Evolutionary conservation across 139 green algal genomes (phyloP), one percentile per base, ranked within the genome.

Genomic region (Asterochloris sp.): DNA sequence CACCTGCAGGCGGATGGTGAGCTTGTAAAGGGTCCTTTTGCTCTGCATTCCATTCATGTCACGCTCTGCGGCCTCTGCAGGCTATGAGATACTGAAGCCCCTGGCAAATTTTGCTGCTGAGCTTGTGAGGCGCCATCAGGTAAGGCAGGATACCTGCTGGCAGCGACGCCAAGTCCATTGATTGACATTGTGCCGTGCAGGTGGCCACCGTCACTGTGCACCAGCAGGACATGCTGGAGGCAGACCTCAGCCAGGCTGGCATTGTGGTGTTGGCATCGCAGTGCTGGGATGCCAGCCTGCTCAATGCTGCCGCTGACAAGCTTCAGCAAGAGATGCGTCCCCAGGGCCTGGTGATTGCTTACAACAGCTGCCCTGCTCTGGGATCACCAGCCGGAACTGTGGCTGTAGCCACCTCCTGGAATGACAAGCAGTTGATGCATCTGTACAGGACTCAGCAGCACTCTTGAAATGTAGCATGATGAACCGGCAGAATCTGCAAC

Each of bases 261-360:
- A 64, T 74, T 63, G 24, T 82, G 63, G 69, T 74, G 78, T 29
- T 82, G 62, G 15, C 78, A 75, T 80, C 76, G 9, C 68, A 69
- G 21, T 80, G 76, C 76, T 80, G 76, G 76, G 76, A 80, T 47
- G n/a, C 14, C 24, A 23, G 29, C 24, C 76, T 80, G 11, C 24
- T 69, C 23, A 54, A 19, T 16, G n/a, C 27, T n/a, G 76, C 76
- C 26, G 21, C 61, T 69, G 76, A 29, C n/a, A 80, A 80, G n/a
- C 29, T 80, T 9, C 15, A 38, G 13, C 19, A 64, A 69, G 54
- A 80, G 76, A n/a, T 80, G 76, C 13, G 24, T 26, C 76, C 47
- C 24, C 76, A 26, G 9, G 47, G 23, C 54, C 68, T 69, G 76
- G n/a, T 54, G 17, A 69, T 21, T 69, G 61, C 54, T 54, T 80